These are phyloP conservation scores for Colletotrichum spaethianum DNA, from an alignment of 2,329 filamentous ascomycete genomes.

Conservation along the genomic window DNA sequence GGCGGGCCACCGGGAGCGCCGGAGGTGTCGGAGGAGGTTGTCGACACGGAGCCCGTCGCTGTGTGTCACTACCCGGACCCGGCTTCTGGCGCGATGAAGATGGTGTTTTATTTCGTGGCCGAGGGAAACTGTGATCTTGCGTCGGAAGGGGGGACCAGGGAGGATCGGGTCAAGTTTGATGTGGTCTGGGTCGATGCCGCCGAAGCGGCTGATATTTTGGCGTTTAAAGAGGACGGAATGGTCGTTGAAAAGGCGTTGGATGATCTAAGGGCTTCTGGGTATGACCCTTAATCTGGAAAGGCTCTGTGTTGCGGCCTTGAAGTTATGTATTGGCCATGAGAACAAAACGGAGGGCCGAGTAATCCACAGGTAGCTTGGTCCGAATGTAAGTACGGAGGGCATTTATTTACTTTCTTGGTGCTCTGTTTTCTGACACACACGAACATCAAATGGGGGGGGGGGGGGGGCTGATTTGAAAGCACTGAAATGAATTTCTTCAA, in stretches of 20 bases:
- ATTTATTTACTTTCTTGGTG: not conserved
- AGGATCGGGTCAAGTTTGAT: slow-evolving; percentile 48
- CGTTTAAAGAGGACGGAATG: slow-evolving; percentile 44
- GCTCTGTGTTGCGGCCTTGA: not conserved
- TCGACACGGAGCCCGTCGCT: slow-evolving; percentile 55
- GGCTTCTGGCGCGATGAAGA: slow-evolving; percentile 53
- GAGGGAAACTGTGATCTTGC: slow-evolving; percentile 47
- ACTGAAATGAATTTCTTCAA: not conserved
- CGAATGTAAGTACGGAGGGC: not conserved
- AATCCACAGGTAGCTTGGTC: not conserved
- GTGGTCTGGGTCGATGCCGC: slow-evolving; percentile 46
- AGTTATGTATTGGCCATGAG: not conserved
- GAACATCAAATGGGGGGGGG: no score
- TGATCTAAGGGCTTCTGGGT: slow-evolving; percentile 47
- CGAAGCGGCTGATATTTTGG: slow-evolving; percentile 44
- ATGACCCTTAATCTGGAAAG: slow-evolving; percentile 42
- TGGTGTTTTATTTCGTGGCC: slow-evolving; percentile 58
- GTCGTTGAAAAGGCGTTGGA: slow-evolving; percentile 48
- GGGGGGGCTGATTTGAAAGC: no score
- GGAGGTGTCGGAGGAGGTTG: slow-evolving; percentile 47
- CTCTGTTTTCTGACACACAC: not conserved
- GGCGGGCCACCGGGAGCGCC: slow-evolving; percentile 22
- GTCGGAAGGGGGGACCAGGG: slow-evolving; percentile 20
- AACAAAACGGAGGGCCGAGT: not conserved
- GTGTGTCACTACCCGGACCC: slow-evolving; percentile 54